Base-by-base conservation (phyloP, 2,329 filamentous ascomycete species). In the Fusarium avenaceum region DNA sequence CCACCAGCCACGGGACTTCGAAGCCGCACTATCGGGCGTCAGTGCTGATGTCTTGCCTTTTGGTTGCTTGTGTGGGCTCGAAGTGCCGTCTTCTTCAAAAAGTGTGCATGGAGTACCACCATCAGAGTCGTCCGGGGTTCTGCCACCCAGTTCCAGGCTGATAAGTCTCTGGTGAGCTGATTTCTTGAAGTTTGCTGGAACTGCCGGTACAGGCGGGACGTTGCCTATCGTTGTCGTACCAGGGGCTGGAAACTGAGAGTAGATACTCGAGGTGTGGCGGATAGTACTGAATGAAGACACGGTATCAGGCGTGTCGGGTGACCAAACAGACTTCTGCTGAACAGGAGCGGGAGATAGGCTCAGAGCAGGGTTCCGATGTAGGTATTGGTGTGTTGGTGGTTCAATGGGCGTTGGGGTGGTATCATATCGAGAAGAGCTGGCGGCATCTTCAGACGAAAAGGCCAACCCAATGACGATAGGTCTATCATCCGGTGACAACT, bases 391-490 rank as follows among this genome's bases (percentile, higher is more conserved):
- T 59, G 53, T 33, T 58, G 58, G 38, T 33, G 63, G 53, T 35
- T 71, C 69, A 39, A 67, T 40, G 13, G 67, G 72, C 14, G 68
- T 67, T 80, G 80, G 4, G 80, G 81, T 48, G 80, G 78, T 26
- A 82, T 73, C 10, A 79, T 76, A 17, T 82, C 81, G 4, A 82
- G 83, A 86, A 74, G 85, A 71, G 32, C 57, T 65, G 39, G 62
- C 63, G 13, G 72, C 63, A 20, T 76, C 74, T 9, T 76, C 76
- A 15, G 87, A 85, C 4, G 90, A 86, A 45, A 93, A 80, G 15
- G 87, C 85, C 50, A 93, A 88, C 14, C 90, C 90, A 67, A 93
- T 93, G 42, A 91, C 85, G 61, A 93, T 93, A 2, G 89, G 89
- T n/a, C 88, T 84, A 71, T 91, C 88, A 59, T 85, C 86, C 0